These are phyloP conservation scores for Cynara cardunculus DNA, from an alignment of 129 eudicot genomes.

Conservation along the genomic window DNA sequence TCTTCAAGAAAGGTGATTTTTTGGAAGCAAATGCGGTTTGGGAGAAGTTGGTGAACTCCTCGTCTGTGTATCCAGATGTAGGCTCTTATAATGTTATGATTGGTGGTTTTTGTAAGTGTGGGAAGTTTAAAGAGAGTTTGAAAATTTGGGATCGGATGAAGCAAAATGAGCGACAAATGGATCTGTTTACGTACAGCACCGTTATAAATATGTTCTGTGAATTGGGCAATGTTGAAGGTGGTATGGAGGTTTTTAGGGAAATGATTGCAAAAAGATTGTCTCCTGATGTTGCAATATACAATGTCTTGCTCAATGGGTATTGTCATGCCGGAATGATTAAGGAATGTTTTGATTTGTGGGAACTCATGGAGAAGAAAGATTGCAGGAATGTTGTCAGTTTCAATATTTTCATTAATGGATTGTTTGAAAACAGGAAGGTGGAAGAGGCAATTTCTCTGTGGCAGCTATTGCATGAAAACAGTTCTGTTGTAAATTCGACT, in stretches of 20 bases:
- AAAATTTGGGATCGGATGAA: constrained; percentile 66
- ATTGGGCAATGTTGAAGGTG: constrained; percentile 61
- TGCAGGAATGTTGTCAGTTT: constrained; percentile 46
- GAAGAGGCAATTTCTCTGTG: constrained; percentile 59
- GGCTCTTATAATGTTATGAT: constrained; percentile 71
- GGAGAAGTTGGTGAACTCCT: constrained; percentile 55
- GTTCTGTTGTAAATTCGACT: constrained; percentile 42
- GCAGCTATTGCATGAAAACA: constrained; percentile 41
- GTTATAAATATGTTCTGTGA: constrained; percentile 71
- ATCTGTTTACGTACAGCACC: constrained; percentile 55
- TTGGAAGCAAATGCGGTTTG: constrained; percentile 44
- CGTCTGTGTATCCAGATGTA: constrained; percentile 61
- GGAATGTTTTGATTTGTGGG: constrained; percentile 53
- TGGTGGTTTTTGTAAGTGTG: constrained; percentile 72
- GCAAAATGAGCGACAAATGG: constrained; percentile 52
- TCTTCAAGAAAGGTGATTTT: constrained; percentile 43
- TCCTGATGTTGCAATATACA: constrained; percentile 60
- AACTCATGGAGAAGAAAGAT: constrained; percentile 57
- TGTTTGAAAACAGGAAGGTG: constrained; percentile 52
- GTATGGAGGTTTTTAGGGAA: constrained; percentile 45
- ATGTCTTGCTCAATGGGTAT: constrained; percentile 66
- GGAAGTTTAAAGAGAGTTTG: constrained; percentile 47
- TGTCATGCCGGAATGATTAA: constrained; percentile 41
- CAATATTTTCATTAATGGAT: constrained; percentile 57
- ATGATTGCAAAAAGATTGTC: constrained; percentile 42